Evolutionary conservation across 495 filamentous ascomycete genomes (phyloP).

Genomic region (Durotheca rogersii): DNA sequence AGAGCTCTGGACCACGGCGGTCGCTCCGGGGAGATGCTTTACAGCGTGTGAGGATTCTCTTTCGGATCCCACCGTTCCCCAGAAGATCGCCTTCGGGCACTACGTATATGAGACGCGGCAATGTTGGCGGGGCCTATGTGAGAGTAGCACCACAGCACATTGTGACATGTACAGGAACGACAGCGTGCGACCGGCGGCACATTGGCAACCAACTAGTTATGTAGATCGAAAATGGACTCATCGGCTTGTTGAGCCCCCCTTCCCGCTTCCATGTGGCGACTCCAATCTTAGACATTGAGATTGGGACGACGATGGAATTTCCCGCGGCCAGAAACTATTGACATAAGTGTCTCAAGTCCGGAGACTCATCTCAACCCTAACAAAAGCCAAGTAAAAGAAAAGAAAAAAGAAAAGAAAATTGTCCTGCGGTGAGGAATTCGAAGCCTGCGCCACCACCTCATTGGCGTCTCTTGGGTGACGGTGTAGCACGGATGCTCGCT

Average conservation of each 20-base stretch:
- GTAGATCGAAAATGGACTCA: slow-evolving; percentile 1
- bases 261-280: background rate
- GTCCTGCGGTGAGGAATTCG: too few species aligned
- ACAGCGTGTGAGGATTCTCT: slow-evolving; percentile 11
- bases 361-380: slow-evolving; percentile 2
- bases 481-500: slow-evolving; percentile 2
- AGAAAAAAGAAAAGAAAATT: too few species aligned
- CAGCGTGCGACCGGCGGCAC: background rate
- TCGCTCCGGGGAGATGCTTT: background rate
- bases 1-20: background rate
- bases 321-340: slow-evolving; percentile 6
- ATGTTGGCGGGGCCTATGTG: slow-evolving; percentile 1
- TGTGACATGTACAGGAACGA: too few species aligned
- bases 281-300: too few species aligned
- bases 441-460: background rate
- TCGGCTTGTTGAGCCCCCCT: too few species aligned
- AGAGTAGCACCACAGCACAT: slow-evolving; percentile 2
- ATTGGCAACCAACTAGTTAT: background rate
- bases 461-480: background rate
- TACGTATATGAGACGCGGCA: slow-evolving; percentile 20
- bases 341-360: slow-evolving; percentile 3
- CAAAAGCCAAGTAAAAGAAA: background rate
- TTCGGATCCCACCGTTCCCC: slow-evolving; percentile 5
- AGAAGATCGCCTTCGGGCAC: background rate
- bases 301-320: too few species aligned